Evolutionary conservation across 2,329 filamentous ascomycete species (phyloP).

Genomic region (Elsinoe australis): DNA sequence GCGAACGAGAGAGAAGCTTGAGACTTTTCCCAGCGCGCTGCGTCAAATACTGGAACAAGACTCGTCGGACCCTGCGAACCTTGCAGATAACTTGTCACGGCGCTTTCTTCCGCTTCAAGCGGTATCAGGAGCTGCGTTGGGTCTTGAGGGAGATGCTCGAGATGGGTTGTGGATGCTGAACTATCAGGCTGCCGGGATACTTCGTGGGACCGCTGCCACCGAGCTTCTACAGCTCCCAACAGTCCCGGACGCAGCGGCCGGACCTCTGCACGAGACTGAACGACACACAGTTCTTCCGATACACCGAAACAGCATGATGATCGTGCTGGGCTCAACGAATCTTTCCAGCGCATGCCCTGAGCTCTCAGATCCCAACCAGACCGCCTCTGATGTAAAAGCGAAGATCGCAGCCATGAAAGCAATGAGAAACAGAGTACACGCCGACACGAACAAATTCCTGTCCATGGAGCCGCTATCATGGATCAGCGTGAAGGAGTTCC

Average conservation of each 20-base stretch:
- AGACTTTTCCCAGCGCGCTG: slow-evolving; percentile 19
- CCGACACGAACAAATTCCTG: slow-evolving; percentile 19
- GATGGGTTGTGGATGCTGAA: slow-evolving; percentile 21
- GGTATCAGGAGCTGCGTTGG: slow-evolving; percentile 18
- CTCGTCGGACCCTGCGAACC: slow-evolving; percentile 6
- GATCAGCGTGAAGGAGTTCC: slow-evolving; percentile 20
- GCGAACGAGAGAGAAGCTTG: slow-evolving; percentile 19
- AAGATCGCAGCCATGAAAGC: slow-evolving; percentile 18
- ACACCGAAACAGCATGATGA: not conserved
- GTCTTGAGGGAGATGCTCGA: not conserved
- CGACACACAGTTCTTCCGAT: not conserved
- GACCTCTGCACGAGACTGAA: not conserved
- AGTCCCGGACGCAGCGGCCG: not conserved
- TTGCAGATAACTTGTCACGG: slow-evolving; percentile 15
- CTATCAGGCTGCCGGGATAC: slow-evolving; percentile 21
- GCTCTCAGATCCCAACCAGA: not conserved
- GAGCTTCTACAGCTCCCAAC: slow-evolving; percentile 16
- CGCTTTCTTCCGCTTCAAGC: slow-evolving; percentile 20
- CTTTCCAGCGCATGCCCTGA: slow-evolving; percentile 9
- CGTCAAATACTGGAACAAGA: slow-evolving; percentile 10
- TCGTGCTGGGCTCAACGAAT: slow-evolving; percentile 3
- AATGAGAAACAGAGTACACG: slow-evolving; percentile 15
- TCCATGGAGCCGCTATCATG: slow-evolving; percentile 17
- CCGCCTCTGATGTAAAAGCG: slow-evolving; percentile 12
- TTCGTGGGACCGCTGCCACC: slow-evolving; percentile 16